A percentile compares a stretch with the other conserved stretches of the same genome.
These are phyloP conservation scores for Flammula alnicola DNA, from an alignment of 1,284 basidiomycete species.

Conservation along the genomic window DNA sequence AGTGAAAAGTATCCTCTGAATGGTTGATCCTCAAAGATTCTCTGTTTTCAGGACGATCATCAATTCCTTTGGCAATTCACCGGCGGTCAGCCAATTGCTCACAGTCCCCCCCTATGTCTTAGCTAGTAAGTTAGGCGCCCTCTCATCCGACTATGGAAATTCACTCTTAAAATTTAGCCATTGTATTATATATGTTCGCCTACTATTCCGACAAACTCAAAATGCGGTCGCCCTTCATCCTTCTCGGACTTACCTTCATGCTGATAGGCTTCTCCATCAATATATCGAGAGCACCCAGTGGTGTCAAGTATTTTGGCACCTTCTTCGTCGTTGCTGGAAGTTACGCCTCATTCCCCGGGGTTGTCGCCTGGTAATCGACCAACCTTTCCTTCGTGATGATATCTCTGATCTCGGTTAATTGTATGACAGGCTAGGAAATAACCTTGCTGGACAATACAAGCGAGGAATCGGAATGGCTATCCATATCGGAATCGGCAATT, in stretches of 20 bases:
- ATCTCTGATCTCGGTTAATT: constrained; percentile 1
- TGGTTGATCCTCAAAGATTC: background rate
- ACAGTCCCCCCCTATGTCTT: constrained; percentile 73
- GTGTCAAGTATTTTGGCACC: constrained; percentile 71
- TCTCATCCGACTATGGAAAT: constrained; percentile 1
- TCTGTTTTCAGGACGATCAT: constrained; percentile 60
- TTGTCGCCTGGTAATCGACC: constrained; percentile 60
- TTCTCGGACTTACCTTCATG: constrained; percentile 54
- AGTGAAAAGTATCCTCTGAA: background rate
- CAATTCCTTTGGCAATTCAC: constrained; percentile 59
- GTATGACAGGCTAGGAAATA: constrained; percentile 56
- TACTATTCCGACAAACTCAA: constrained; percentile 62
- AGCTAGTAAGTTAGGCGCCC: constrained; percentile 58
- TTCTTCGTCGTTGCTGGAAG: constrained; percentile 65
- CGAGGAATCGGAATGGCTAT: constrained; percentile 66
- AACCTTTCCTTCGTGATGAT: background rate
- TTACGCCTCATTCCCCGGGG: constrained; percentile 65
- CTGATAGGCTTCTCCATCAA: constrained; percentile 71
- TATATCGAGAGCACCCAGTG: constrained; percentile 51
- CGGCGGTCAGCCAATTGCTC: constrained; percentile 65
- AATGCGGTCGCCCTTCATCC: constrained; percentile 64
- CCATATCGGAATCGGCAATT: constrained; percentile 67
- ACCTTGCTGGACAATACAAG: constrained; percentile 67
- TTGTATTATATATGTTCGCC: constrained; percentile 55
- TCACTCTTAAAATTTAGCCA: constrained; percentile 37